Conservation (phyloP, 352 stramenopile species). For the Pythium scleroteichum region DNA sequence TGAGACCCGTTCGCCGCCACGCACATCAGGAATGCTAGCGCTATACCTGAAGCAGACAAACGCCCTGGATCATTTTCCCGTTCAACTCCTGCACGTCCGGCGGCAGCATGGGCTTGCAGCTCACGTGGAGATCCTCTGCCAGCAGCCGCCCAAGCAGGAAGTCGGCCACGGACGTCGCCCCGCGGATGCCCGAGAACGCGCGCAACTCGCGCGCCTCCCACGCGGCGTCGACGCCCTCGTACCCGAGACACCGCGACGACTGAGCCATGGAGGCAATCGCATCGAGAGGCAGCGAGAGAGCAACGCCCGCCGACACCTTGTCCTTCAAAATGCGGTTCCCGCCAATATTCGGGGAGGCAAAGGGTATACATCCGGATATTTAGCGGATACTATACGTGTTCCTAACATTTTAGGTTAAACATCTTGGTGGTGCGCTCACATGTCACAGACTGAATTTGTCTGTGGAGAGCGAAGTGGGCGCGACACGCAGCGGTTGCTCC, state of each 20-base stretch:
- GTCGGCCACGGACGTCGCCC: constrained; percentile 14
- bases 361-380: not conserved
- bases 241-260: constrained; percentile 40
- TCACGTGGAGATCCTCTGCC: constrained; percentile 66
- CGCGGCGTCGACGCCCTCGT: constrained; percentile 52
- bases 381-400: constrained; percentile 23
- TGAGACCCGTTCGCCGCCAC: too few relatives aligned
- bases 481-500: constrained; percentile 14
- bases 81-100: constrained; percentile 46
- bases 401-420: constrained; percentile 4
- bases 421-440: constrained; percentile 23
- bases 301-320: not conserved
- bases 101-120: constrained; percentile 63
- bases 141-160: constrained; percentile 60
- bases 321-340: constrained; percentile 24
- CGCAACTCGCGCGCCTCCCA: constrained; percentile 51
- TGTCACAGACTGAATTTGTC: constrained; percentile 28
- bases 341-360: not conserved
- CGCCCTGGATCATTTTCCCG: constrained; percentile 54
- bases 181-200: constrained; percentile 25
- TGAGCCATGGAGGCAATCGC: constrained; percentile 13
- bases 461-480: constrained; percentile 16
- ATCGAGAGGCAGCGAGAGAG: constrained; percentile 5
- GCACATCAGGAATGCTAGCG: not conserved
- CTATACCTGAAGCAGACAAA: constrained; percentile 71